A percentile compares a stretch with the other conserved stretches of the same genome.
Conservation (phyloP, 306 rosid species). For the Dalbergia cochinchinensis region DNA sequence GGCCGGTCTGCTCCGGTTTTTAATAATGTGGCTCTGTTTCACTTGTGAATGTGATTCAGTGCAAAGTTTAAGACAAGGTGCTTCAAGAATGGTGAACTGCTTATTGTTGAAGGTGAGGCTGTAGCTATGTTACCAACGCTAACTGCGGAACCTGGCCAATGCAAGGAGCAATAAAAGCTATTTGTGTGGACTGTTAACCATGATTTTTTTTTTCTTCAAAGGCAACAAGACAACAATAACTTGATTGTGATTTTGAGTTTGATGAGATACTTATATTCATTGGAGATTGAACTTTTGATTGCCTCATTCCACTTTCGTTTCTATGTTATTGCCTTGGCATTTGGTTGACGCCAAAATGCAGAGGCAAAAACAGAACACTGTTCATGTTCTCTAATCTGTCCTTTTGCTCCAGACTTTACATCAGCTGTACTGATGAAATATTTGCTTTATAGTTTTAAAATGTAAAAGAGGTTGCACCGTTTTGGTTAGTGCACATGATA, state of each 20-base stretch:
- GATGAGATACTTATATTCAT: background rate
- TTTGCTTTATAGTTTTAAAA: too few species aligned
- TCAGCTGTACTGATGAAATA: too few species aligned
- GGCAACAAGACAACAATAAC: background rate
- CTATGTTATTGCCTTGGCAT: background rate
- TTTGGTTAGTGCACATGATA: too few species aligned
- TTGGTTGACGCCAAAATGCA: background rate
- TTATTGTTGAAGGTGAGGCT: constrained; percentile 84
- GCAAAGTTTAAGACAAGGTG: constrained; percentile 80
- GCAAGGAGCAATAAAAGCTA: constrained; percentile 26
- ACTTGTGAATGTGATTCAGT: constrained; percentile 57
- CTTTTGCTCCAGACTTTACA: background rate
- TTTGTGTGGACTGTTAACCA: background rate
- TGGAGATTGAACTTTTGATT: constrained; percentile 24
- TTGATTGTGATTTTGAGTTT: constrained; percentile 8
- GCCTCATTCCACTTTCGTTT: background rate
- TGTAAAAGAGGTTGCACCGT: too few species aligned
- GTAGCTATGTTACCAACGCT: too few species aligned
- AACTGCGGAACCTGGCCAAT: constrained; percentile 39
- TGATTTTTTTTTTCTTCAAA: constrained; percentile 1
- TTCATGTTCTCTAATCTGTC: background rate
- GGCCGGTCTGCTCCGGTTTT: too few species aligned
- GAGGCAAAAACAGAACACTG: background rate
- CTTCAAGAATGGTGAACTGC: constrained; percentile 67
- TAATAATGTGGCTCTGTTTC: too few species aligned